Percentiles rank a stretch among this genome's conserved stretches.
phyloP scores from a whole-genome alignment of 345 rosid genomes.

The Tarenaya hassleriana region DNA sequence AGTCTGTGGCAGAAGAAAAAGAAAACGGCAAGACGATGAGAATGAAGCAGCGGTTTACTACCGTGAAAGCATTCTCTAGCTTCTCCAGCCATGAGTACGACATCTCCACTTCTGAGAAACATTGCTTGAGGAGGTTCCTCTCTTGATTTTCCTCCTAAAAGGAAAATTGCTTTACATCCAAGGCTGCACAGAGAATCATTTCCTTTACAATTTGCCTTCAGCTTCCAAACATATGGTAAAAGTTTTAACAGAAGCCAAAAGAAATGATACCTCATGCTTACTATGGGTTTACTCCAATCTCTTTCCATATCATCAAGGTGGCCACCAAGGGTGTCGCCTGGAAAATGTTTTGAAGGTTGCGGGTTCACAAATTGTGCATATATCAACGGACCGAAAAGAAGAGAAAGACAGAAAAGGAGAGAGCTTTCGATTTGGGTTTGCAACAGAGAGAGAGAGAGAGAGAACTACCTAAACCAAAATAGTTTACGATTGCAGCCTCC shows the following conservation, averaged over 20 bases:
- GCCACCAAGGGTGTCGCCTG: constrained; percentile 94
- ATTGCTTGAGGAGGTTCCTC: constrained; percentile 73
- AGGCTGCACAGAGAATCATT: constrained; percentile 39
- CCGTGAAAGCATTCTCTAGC: constrained; percentile 96
- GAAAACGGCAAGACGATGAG: background rate
- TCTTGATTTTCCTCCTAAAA: constrained; percentile 78
- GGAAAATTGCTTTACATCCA: constrained; percentile 95
- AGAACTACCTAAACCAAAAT: constrained; percentile 63
- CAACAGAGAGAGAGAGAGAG: background rate
- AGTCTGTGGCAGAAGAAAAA: background rate
- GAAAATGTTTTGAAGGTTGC: background rate
- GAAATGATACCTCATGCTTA: constrained; percentile 83
- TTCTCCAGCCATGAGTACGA: constrained; percentile 88
- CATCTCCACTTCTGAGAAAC: constrained; percentile 95
- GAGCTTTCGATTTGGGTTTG: background rate
- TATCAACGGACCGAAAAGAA: background rate
- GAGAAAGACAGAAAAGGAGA: background rate
- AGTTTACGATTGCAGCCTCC: constrained; percentile 90
- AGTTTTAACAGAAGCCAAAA: background rate
- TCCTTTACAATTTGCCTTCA: background rate
- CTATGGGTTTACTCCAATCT: constrained; percentile 93
- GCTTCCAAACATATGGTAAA: background rate
- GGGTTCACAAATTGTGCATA: constrained; percentile 2
- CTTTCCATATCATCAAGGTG: constrained; percentile 97
- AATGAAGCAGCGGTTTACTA: constrained; percentile 29